Conservation (phyloP, 2,329 filamentous ascomycete species). For the Cordyceps tenuipes region DNA sequence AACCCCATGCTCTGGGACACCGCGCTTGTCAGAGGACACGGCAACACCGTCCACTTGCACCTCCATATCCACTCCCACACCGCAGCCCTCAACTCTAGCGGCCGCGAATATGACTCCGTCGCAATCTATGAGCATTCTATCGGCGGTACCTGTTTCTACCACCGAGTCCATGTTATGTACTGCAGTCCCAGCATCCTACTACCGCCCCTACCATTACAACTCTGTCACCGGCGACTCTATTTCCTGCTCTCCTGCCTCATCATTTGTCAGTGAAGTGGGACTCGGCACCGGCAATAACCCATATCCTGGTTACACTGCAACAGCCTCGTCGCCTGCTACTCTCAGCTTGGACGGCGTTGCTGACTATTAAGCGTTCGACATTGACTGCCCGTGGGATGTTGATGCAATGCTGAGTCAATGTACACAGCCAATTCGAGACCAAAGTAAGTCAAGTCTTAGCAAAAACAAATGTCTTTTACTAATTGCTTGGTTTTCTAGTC, state of each 20-base stretch:
- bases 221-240: neutral
- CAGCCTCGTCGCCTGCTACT: conserved; percentile 8
- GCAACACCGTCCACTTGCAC: neutral
- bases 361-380: conserved; percentile 17
- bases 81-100: conserved; percentile 3
- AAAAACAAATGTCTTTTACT: too few species aligned
- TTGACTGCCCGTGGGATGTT: conserved; percentile 18
- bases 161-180: neutral
- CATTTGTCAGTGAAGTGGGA: neutral
- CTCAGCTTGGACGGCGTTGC: conserved; percentile 15
- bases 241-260: neutral
- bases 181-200: neutral
- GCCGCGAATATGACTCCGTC: conserved; percentile 2
- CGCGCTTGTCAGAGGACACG: neutral
- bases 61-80: neutral
- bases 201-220: neutral
- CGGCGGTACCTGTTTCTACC: neutral
- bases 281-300: neutral
- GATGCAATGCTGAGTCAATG: conserved; percentile 16
- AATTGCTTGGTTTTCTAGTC: neutral
- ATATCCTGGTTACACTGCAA: conserved; percentile 9
- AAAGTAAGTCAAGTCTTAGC: neutral
- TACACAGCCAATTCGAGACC: neutral
- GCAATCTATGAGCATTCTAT: neutral
- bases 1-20: neutral